phyloP scores from a whole-genome alignment of 2,329 filamentous ascomycete species.

The Venturia carpophila region DNA sequence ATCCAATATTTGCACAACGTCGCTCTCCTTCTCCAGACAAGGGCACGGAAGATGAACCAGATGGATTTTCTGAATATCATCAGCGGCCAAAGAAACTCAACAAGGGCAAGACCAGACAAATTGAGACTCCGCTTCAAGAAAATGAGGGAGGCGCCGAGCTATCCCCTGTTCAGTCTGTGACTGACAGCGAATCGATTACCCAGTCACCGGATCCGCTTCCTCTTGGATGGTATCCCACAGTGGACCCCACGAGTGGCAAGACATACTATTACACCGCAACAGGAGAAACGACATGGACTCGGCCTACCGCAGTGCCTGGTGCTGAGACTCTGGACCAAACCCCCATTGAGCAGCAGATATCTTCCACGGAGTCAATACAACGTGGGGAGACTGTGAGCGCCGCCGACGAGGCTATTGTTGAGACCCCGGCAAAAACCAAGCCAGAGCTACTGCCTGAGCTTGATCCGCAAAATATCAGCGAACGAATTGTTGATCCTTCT shows the following conservation, averaged over 20 bases:
- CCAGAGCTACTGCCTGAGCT: not conserved
- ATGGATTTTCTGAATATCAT: conserved; percentile 27
- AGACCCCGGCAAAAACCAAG: not conserved
- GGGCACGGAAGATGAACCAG: conserved; percentile 23
- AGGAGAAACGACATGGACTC: conserved; percentile 3
- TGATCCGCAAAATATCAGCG: not conserved
- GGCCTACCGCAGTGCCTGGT: not conserved
- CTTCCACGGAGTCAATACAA: not conserved
- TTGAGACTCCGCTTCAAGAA: conserved; percentile 6
- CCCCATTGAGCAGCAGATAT: not conserved
- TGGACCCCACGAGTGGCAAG: conserved; percentile 10
- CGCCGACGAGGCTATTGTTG: not conserved
- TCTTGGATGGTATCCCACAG: conserved; percentile 3
- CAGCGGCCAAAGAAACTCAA: conserved; percentile 37
- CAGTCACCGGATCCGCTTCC: conserved; percentile 4
- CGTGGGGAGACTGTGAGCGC: not conserved
- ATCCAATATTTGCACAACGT: conserved; percentile 21
- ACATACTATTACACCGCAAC: conserved; percentile 15
- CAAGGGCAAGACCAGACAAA: conserved; percentile 28
- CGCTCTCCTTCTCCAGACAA: conserved; percentile 19
- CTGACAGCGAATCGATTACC: not conserved
- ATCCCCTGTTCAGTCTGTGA: not conserved
- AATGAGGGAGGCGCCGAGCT: conserved; percentile 21
- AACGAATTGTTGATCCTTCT: not conserved
- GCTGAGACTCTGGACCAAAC: not conserved